Evolutionary conservation across 2,329 filamentous ascomycete species (phyloP).

Genomic region (Dothideomycetes sp.): DNA sequence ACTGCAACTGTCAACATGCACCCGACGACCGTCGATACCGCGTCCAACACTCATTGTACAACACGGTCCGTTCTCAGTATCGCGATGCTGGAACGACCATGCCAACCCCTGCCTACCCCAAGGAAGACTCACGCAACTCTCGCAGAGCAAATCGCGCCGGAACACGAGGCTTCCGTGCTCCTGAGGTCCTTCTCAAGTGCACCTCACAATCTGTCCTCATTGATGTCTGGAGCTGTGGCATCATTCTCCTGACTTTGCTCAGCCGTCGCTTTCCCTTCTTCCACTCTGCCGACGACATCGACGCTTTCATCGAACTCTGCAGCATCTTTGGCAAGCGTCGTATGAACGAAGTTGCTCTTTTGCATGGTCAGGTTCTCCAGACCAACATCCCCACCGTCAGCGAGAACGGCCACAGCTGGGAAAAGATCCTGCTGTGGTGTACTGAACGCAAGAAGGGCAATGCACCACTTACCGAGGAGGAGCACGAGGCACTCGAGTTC

Average conservation of each 20-base stretch:
- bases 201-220: constrained; percentile 86
- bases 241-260: constrained; percentile 93
- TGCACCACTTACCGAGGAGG: constrained; percentile 51
- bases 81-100: constrained; percentile 20
- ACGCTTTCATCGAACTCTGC: constrained; percentile 94
- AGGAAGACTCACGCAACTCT: constrained; percentile 78
- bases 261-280: constrained; percentile 94
- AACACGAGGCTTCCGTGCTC: constrained; percentile 89
- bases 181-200: constrained; percentile 95
- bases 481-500: constrained; percentile 65
- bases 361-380: constrained; percentile 89
- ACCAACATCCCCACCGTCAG: constrained; percentile 87
- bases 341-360: constrained; percentile 72
- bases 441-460: constrained; percentile 58
- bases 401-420: constrained; percentile 72
- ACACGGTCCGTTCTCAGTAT: constrained; percentile 20
- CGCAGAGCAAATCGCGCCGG: constrained; percentile 88
- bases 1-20: constrained; percentile 70
- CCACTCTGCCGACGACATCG: constrained; percentile 95
- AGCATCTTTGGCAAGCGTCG: constrained; percentile 81
- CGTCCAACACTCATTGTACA: constrained; percentile 50
- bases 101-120: constrained; percentile 61
- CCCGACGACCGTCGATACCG: constrained; percentile 50
- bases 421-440: constrained; percentile 94
- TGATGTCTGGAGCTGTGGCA: constrained; percentile 93